Conservation (phyloP, 768 basidiomycete genomes). For the Psilocybe sp. region DNA sequence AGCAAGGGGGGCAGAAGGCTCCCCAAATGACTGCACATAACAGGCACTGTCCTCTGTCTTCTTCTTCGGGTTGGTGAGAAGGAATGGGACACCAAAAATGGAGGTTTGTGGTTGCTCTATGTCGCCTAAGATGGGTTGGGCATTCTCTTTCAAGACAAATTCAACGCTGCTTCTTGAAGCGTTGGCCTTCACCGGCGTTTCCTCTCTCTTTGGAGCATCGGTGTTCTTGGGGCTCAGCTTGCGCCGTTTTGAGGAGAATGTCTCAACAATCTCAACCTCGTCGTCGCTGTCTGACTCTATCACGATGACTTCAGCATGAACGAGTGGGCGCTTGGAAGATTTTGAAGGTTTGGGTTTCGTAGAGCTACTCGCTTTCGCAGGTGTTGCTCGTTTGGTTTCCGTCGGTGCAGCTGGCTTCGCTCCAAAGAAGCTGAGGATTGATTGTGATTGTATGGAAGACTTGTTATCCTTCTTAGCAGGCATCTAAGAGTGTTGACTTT, state of each 20-base stretch:
- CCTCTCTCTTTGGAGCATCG: neutral
- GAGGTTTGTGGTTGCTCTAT: neutral
- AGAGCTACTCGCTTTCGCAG: neutral
- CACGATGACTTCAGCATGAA: conserved; percentile 45
- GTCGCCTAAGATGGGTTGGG: too few relatives aligned
- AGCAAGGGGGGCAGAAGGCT: conserved; percentile 1
- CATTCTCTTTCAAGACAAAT: neutral
- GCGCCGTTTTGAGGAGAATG: conserved; percentile 16
- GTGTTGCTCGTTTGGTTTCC: neutral
- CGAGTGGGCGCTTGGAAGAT: conserved; percentile 3
- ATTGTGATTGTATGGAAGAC: conserved; percentile 29
- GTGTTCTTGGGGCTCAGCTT: conserved; percentile 15
- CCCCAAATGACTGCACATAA: neutral
- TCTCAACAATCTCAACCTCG: conserved; percentile 32
- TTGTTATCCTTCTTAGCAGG: conserved; percentile 27
- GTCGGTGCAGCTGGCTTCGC: conserved; percentile 9
- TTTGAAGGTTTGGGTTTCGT: conserved; percentile 1
- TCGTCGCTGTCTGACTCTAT: conserved; percentile 64
- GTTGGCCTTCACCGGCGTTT: neutral
- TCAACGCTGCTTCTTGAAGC: neutral
- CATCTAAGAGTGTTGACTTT: too few relatives aligned
- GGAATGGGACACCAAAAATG: conserved; percentile 17
- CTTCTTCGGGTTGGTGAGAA: conserved; percentile 3
- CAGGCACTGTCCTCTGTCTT: too few relatives aligned
- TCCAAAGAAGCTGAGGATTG: conserved; percentile 47